Base-by-base conservation (phyloP, 2,329 filamentous ascomycete genomes). In the Pseudogymnoascus sp. region DNA sequence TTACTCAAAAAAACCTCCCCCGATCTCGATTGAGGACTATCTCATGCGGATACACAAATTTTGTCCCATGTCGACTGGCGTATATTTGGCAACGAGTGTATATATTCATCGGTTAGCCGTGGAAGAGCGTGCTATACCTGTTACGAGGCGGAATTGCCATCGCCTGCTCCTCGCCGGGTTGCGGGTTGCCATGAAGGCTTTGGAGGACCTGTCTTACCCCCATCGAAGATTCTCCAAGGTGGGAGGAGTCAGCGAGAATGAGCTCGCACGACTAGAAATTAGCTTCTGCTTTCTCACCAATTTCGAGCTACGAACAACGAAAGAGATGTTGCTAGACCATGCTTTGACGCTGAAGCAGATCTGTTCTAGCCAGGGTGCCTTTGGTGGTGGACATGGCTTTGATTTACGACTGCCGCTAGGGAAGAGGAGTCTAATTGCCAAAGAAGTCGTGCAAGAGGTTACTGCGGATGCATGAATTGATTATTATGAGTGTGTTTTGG, bases 41-140 rank as follows among this genome's bases (percentile, higher is more conserved):
- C 83, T 97, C 23, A 80, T 87, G 70, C 89, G 93, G 14, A 84
- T 97, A 64, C 92, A 97, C 76, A 85, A 85, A 64, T 97, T 89
- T 77, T 97, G 93, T 71, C 92, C 94, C 3, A 92, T 96, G 84
- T 95, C 90, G 66, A 92, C 92, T 0, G 93, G 88, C 23, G 93
- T 97, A 8, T 97, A 96, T 76, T 85, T 99, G 25, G 91, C 93
- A 1, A 88, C 92, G 4, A 92, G 90, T 56, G 80, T 89, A 7
- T 97, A 96, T 77, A 93, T 97, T 67, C 87, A 93, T 72, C 86
- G 88, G 23, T 80, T 97, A 44, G 89, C 88, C 0, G 85, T 93
- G 11, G 81, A 88, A 50, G 90, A 95, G 72, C 84, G 84, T 67
- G 84, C 88, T 23, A 88, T 97, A 21, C 86, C 88, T 0, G 88